Evolutionary conservation across 192 early-diverging fungal genomes (phyloP), one percentile per base, ranked within the genome.

Genomic region (Rhizoclosmatium globosum): DNA sequence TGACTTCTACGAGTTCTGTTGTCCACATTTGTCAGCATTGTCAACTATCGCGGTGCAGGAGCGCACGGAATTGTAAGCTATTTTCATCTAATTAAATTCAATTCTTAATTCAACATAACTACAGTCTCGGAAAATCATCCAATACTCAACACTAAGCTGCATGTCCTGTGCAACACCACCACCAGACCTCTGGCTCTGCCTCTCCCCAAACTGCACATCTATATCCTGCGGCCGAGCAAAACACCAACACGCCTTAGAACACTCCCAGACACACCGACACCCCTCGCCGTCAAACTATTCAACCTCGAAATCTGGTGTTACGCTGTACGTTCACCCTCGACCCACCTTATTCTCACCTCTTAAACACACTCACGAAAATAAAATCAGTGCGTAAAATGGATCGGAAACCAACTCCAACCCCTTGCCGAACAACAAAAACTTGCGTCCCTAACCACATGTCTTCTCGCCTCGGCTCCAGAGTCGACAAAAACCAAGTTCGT

Each of bases 261-360:
- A 71, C 42, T 57, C 47, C 19, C 11, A 15, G 7, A 19, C 70
- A 6, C 15, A 50, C 17, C 19, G 9, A 9, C 70, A 71, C 44
- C 70, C 43, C 48, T 71, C 7, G 50, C 70, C 15, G 47, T 71
- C 47, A 71, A 71, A 57, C 50, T 71, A 4, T 21, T 56, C 31
- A 71, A 41, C n/a, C 70, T 71, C 11, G 70, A 71, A 71, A 50
- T 71, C 17, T 71, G 70, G 70, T 71, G 70, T 50, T 71, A 71
- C 50, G 6, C 50, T 53, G 31, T 31, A 31, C 31, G 31, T 31
- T 31, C 31, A 31, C 31, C 31, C 31, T 31, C 31, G 0, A 31
- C 31, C 31, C 31, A 31, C 31, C 31, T 31, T 31, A 31, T 31
- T 31, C 31, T 31, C 31, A 31, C 31, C 31, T 31, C 31, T 31